Conservation (phyloP, 257 asterid genomes). For the Ocimum tenuiflorum region DNA sequence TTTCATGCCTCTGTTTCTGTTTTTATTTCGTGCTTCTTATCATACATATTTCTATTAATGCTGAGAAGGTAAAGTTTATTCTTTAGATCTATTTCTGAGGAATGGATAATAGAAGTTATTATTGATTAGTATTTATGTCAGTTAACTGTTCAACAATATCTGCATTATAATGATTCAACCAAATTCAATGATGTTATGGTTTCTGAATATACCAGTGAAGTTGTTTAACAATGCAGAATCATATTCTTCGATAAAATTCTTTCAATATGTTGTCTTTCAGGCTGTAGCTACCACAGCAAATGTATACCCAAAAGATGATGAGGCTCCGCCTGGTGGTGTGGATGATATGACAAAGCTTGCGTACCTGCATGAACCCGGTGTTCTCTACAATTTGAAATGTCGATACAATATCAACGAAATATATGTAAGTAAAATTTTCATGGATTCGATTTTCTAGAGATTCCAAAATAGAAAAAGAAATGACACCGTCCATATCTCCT, state of each 20-base stretch:
- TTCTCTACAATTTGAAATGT: conserved; percentile 58
- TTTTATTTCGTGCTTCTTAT: neutral
- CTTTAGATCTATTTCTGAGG: neutral
- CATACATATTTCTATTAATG: neutral
- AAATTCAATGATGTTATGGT: neutral
- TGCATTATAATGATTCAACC: neutral
- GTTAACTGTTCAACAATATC: neutral
- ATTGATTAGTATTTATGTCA: neutral
- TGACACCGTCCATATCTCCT: neutral
- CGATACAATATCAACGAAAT: conserved; percentile 72
- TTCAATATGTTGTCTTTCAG: too few species aligned
- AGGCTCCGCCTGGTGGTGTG: conserved; percentile 64
- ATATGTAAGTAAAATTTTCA: conserved; percentile 48
- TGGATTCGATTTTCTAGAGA: neutral
- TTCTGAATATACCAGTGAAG: conserved; percentile 2
- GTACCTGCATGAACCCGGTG: conserved; percentile 91
- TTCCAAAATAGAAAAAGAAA: neutral
- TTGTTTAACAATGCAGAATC: too few species aligned
- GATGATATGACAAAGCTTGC: conserved; percentile 94
- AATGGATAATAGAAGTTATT: neutral
- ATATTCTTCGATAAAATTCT: too few species aligned
- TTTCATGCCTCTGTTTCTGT: neutral
- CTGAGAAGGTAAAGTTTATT: neutral
- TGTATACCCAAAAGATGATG: conserved; percentile 62
- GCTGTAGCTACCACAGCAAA: conserved; percentile 19